A percentile compares a stretch with the other conserved stretches of the same genome.
phyloP scores from a whole-genome alignment of 768 basidiomycete genomes.

The Pulveroboletus sp. region DNA sequence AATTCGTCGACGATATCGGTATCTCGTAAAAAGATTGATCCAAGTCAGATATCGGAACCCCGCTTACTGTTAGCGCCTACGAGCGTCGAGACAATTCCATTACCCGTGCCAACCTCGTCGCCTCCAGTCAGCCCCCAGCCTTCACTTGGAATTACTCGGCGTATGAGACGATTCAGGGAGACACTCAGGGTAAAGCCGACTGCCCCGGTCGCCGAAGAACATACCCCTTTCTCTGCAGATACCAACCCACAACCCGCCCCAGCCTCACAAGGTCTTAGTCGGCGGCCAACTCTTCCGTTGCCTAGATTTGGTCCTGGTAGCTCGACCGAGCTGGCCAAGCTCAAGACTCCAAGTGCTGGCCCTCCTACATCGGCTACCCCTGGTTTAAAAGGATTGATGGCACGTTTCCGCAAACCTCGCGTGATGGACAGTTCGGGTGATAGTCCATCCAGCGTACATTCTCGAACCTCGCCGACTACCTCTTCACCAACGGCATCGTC shows the following conservation, averaged over 20 bases:
- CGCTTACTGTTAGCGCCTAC: constrained; percentile 63
- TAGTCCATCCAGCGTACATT: constrained; percentile 31
- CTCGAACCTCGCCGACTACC: constrained; percentile 31
- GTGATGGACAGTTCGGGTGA: constrained; percentile 24
- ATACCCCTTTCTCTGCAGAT: constrained; percentile 42
- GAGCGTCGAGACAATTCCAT: constrained; percentile 63
- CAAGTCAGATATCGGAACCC: constrained; percentile 63
- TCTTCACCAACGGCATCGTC: constrained; percentile 34
- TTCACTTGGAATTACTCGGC: constrained; percentile 56
- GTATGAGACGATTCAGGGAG: constrained; percentile 69
- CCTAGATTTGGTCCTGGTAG: constrained; percentile 34
- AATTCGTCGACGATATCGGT: constrained; percentile 41
- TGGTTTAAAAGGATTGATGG: constrained; percentile 77
- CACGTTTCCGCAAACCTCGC: constrained; percentile 56
- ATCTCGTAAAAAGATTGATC: constrained; percentile 53
- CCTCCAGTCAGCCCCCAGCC: constrained; percentile 33
- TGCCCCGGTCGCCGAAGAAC: constrained; percentile 47
- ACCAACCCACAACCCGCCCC: constrained; percentile 33
- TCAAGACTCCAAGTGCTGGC: constrained; percentile 52
- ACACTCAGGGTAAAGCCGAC: constrained; percentile 57
- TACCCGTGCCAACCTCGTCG: constrained; percentile 40
- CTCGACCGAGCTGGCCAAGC: constrained; percentile 48
- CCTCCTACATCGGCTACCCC: constrained; percentile 73
- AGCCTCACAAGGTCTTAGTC: constrained; percentile 36
- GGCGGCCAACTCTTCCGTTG: constrained; percentile 48